phyloP scores from a whole-genome alignment of 306 rosid genomes.

The Acmispon strigosus region DNA sequence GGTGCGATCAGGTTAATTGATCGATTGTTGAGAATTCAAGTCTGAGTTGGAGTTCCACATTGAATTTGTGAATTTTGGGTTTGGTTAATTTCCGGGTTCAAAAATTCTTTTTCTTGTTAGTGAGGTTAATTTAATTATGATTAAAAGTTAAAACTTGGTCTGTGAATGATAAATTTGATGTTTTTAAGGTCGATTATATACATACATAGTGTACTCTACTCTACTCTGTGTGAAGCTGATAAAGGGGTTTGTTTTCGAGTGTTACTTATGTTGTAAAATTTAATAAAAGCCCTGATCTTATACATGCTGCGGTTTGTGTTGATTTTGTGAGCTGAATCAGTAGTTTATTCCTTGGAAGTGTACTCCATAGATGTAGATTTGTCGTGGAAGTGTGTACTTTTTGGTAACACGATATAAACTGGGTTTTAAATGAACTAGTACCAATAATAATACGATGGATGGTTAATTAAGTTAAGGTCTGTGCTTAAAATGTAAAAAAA shows the following conservation, averaged over 20 bases:
- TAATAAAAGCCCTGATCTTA: conserved; percentile 10
- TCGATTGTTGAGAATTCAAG: no score
- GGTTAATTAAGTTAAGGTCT: background rate
- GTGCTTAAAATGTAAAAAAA: background rate
- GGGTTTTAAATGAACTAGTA: no score
- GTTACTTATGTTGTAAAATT: background rate
- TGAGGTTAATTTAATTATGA: background rate
- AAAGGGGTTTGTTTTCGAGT: background rate
- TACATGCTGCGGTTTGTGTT: conserved; percentile 4
- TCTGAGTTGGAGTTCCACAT: no score
- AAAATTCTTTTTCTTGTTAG: background rate
- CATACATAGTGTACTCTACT: background rate
- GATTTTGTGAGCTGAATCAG: background rate
- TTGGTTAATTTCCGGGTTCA: background rate
- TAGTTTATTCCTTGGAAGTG: background rate
- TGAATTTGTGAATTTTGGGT: background rate
- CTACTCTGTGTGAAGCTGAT: background rate
- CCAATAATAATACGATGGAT: background rate
- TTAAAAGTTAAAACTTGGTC: background rate
- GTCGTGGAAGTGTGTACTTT: conserved; percentile 1
- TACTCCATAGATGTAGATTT: conserved; percentile 5
- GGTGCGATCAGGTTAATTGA: conserved; percentile 77
- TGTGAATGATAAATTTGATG: conserved; percentile 16
- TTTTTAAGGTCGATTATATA: conserved; percentile 18
- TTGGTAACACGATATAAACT: background rate